A percentile compares a stretch with the other conserved stretches of the same genome.
These are phyloP conservation scores for Colletotrichum liaoningense DNA, from an alignment of 2,329 filamentous ascomycete genomes.

Conservation along the genomic window DNA sequence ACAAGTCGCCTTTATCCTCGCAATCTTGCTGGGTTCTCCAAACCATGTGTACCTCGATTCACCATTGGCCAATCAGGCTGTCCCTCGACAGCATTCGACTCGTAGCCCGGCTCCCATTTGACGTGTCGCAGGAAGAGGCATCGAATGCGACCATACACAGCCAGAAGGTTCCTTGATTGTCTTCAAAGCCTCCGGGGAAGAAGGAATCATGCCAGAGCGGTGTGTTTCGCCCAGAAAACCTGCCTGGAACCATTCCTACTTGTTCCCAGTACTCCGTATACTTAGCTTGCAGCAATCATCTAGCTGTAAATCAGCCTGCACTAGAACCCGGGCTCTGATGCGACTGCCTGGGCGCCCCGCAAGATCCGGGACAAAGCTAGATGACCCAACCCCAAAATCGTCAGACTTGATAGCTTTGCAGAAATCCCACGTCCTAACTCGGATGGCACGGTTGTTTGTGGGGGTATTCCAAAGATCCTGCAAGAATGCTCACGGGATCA, in stretches of 20 bases:
- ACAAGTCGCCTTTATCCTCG: background rate
- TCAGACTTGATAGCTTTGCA: background rate
- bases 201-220: background rate
- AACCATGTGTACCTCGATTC: background rate
- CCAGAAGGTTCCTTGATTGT: background rate
- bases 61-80: slow-evolving; percentile 22
- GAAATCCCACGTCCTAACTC: background rate
- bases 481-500: slow-evolving; percentile 26
- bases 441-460: slow-evolving; percentile 35
- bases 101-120: slow-evolving; percentile 11
- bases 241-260: background rate
- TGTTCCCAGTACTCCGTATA: background rate
- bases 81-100: slow-evolving; percentile 1
- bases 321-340: background rate
- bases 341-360: slow-evolving; percentile 6
- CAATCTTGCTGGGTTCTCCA: background rate
- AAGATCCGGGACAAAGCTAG: background rate
- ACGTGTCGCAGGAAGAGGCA: slow-evolving; percentile 8
- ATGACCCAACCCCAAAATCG: background rate
- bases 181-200: background rate
- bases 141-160: slow-evolving; percentile 11
- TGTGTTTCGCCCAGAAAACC: background rate
- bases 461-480: slow-evolving; percentile 19
- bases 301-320: background rate
- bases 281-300: background rate